Base-by-base conservation (phyloP, 805 yeast species). In the Sungouiozyma intestinalis region DNA sequence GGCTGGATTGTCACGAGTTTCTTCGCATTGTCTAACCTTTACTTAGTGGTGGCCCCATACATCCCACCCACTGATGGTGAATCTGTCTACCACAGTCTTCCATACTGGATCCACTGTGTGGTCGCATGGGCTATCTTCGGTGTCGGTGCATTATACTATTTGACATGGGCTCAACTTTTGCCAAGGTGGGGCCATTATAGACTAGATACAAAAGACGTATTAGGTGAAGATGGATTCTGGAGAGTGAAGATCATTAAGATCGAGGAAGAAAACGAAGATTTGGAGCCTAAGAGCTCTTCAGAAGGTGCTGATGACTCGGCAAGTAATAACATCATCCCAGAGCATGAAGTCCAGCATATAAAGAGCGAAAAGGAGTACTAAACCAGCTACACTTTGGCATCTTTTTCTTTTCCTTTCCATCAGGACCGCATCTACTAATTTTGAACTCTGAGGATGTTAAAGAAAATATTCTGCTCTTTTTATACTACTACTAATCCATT, bases 81-180 rank as follows among this genome's bases (percentile, higher is more conserved):
- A 63, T 68, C 72, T 32, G 87, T 84, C 41, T 84, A 84, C 68
- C 61, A 74, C n/a, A 49, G 59, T 39, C 65, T 84, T 53, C 94
- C 94, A 21, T 84, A 84, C 65, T 84, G 77, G 71, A 69, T 79
- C 43, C 88, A 82, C 59, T 79, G 86, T 57, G 92, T 83, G 39
- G 85, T 81, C n/a, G 79, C 87, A 11, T 74, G 86, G 78, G 87
- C 81, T 49, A 69, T 84, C 37, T 79, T 80, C 51, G 81, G 70
- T 13, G 57, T 77, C 39, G 90, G 85, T 48, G 74, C 71, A 32
- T 49, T 71, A 1, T 84, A 82, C 65, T 84, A 86, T 81, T 45
- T 77, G 7, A 54, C 77, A 15, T 79, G 85, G 82, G 69, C 77
- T 35, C 63, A 63, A 44, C 39, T 79, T 1, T 59, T 80, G 50